Base-by-base conservation (phyloP, 305 asterid genomes). In the Solanum hybrid region DNA sequence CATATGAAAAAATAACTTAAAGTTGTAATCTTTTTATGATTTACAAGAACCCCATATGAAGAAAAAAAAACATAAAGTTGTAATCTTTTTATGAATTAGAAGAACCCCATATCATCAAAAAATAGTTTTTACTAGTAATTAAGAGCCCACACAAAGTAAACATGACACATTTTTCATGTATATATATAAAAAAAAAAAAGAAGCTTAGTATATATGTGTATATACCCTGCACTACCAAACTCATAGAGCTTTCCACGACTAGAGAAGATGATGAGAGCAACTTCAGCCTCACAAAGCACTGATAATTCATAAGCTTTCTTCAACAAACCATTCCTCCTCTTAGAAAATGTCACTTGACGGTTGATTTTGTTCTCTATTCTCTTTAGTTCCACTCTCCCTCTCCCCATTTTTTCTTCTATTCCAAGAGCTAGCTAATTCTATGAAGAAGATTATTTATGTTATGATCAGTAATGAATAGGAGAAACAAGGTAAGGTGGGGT, bases 221-320 rank as follows among this genome's bases (percentile, higher is more conserved):
- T 78, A 37, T 89, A 95, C 98, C 97, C 95, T 90, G 94, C 85
- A 80, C 96, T 95, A 71, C 95, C 97, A 91, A 96, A 96, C 90
- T 96, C 98, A 82, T 92, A 96, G 93, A 96, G 98, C 89, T 96
- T 96, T 9, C 98, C 98, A 3, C 97, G 94, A 89, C 94, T 94
- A 80, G 98, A 96, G 95, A 96, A 96, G 91, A 96, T 95, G 93
- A 96, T 95, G 51, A 96, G 97, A 32, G 96, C 98, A 34, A 96
- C 95, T 89, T 95, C 98, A 79, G 98, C 98, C 91, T 96, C 98
- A 92, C 98, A 96, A 16, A 96, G 97, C 27, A 96, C 97, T 78
- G 98, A 96, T 14, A 96, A 94, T 60, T 96, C 98, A 91, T 94
- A 96, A 75, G 98, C 98, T 93, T 96, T 96, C 95, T 96, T 96